Conservation (phyloP, 768 basidiomycete genomes). For the Solioccasus polychromus region DNA sequence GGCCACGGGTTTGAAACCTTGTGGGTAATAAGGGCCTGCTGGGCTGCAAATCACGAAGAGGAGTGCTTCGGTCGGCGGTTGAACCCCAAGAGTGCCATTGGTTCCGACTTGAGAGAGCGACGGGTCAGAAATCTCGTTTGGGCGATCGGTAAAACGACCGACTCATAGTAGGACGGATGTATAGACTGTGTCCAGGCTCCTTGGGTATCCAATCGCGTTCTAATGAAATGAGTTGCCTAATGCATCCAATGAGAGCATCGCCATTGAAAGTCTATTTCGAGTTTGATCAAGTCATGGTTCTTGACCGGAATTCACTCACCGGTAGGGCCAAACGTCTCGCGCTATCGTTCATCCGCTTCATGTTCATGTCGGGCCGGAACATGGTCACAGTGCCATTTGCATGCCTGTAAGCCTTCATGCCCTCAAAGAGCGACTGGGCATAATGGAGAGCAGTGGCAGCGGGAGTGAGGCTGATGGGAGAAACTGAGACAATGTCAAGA, state of each 20-base stretch:
- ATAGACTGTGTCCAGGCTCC: constrained; percentile 85
- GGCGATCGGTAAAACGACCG: constrained; percentile 8
- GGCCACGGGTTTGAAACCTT: constrained; percentile 90
- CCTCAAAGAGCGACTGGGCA: constrained; percentile 88
- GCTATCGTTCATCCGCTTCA: constrained; percentile 90
- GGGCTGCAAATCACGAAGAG: constrained; percentile 63
- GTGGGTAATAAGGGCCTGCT: constrained; percentile 77
- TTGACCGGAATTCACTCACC: constrained; percentile 40
- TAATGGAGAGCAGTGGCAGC: constrained; percentile 83
- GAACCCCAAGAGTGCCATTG: constrained; percentile 43
- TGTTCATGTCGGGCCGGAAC: constrained; percentile 97
- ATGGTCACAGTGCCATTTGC: constrained; percentile 69
- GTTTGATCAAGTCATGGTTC: constrained; percentile 2
- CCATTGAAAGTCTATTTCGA: constrained; percentile 68
- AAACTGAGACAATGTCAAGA: constrained; percentile 18
- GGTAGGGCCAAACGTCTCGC: constrained; percentile 77
- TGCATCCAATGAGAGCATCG: constrained; percentile 67
- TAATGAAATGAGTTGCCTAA: constrained; percentile 80
- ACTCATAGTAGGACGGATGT: constrained; percentile 82
- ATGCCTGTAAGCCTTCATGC: constrained; percentile 90
- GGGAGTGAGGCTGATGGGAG: constrained; percentile 24
- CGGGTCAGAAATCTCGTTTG: constrained; percentile 2
- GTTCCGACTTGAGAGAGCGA: constrained; percentile 66
- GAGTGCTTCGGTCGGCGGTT: constrained; percentile 64
- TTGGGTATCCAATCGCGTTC: constrained; percentile 92